Evolutionary conservation across 345 rosid species (phyloP).

Genomic region (Hypericum androsaemum): DNA sequence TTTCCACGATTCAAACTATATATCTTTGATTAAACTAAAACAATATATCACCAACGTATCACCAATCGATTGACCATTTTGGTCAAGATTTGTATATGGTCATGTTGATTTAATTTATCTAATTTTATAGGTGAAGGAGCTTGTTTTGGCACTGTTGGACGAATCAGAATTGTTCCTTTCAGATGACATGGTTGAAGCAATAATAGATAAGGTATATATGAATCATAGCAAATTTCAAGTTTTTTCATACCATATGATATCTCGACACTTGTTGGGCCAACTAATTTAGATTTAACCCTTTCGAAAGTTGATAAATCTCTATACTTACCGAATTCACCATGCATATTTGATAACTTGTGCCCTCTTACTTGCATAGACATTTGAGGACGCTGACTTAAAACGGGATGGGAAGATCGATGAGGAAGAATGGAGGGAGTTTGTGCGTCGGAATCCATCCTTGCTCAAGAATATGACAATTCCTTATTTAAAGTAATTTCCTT

Average conservation of each 20-base stretch:
- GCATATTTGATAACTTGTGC: no score
- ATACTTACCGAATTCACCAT: no score
- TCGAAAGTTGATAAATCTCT: no score
- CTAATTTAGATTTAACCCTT: no score
- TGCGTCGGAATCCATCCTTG: conserved; percentile 16
- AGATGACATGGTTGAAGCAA: conserved; percentile 27
- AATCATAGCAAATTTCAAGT: no score
- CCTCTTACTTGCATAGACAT: conserved; percentile 14
- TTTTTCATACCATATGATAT: no score
- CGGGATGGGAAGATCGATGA: conserved; percentile 25
- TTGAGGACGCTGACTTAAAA: conserved; percentile 19
- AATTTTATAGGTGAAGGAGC: conserved; percentile 26
- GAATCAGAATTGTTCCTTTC: conserved; percentile 36
- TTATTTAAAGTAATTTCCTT: conserved; percentile 10
- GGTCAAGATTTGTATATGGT: no score
- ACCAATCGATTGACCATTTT: no score
- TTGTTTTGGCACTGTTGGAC: conserved; percentile 30
- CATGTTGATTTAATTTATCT: neutral
- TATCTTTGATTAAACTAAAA: no score
- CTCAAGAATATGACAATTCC: conserved; percentile 36
- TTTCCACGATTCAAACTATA: no score
- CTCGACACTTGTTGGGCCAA: no score
- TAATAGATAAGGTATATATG: conserved; percentile 26
- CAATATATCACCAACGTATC: no score
- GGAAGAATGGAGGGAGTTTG: conserved; percentile 26